A percentile compares a stretch with the other conserved stretches of the same genome.
Conservation (phyloP, 1,284 basidiomycete species). For the Rhodofomes roseus region DNA sequence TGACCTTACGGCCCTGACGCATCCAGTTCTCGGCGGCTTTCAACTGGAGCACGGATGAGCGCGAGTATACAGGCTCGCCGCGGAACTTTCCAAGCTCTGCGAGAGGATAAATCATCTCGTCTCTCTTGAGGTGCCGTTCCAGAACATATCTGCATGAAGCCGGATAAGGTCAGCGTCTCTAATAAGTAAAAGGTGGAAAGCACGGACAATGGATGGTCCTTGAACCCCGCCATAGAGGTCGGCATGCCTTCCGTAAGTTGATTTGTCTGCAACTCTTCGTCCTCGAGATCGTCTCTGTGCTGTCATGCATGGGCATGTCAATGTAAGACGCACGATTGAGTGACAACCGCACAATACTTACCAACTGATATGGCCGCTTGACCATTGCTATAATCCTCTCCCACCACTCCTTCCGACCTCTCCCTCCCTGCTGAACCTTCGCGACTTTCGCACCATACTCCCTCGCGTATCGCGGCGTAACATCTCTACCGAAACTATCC, state of each 20-base stretch:
- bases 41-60: constrained; percentile 77
- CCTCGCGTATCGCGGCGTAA: constrained; percentile 77
- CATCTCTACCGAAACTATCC: constrained; percentile 74
- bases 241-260: constrained; percentile 94
- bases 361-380: constrained; percentile 75
- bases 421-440: constrained; percentile 76
- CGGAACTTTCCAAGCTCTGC: constrained; percentile 89
- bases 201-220: constrained; percentile 87
- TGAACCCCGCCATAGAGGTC: constrained; percentile 86
- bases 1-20: constrained; percentile 78
- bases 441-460: constrained; percentile 82
- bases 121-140: constrained; percentile 83
- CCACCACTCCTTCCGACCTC: constrained; percentile 86
- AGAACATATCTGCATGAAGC: constrained; percentile 72
- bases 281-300: constrained; percentile 92
- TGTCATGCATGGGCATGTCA: constrained; percentile 27
- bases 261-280: constrained; percentile 83
- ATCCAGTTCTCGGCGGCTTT: constrained; percentile 96
- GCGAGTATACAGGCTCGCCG: constrained; percentile 90
- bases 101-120: constrained; percentile 85
- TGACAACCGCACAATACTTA: constrained; percentile 34
- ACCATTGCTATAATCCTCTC: constrained; percentile 59
- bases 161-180: too few species aligned
- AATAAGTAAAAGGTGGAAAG: neutral
- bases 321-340: neutral